Base-by-base conservation (phyloP, 305 asterid species). In the Fraxinus dipetala region DNA sequence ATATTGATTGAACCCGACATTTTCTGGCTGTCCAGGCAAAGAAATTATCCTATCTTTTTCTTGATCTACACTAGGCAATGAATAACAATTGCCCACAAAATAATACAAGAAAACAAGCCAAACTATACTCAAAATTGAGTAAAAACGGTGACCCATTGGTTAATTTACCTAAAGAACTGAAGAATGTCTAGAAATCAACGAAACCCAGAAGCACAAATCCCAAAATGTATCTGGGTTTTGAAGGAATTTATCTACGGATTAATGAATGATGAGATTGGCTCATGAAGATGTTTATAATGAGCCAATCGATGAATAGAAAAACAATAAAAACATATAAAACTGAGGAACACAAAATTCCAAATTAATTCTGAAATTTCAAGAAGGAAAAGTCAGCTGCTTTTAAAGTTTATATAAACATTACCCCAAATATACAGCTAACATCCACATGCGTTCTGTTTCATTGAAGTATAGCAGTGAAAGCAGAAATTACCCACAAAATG, bases 21-120 rank as follows among this genome's bases (percentile, higher is more conserved):
- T 91, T 51, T 85, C 79, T 26, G 98, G 98, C 87, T 94, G 97
- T 20, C 99, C 98, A 36, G 99, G 99, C 72, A 96, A 87, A 84
- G 78, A 81, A 72, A 56, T 79, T 18, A 96, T 91, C 91, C 90
- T 92, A 89, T 96, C 99, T 13, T 81, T 88, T 75, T 88, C 92
- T 77, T 91, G 99, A 88, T 92, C 95, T 82, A 56, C 90, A 82
- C 72, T 87, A 24, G 6, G 70, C 79, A 83, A 78, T 84, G 89
- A 89, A 84, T 83, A 85, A 85, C 90, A 86, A 79, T 48, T 78
- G 35, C 92, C 93, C 86, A 90, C 78, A 43, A 88, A 82, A 80
- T 54, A 76, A 79, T 79, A 89, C 81, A 94, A 75, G 78, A 87
- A 82, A 76, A 90, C 40, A 76, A 85, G 83, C 79, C 79, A 81